These are phyloP conservation scores for Emericellopsis cladophorae DNA, from an alignment of 2,329 filamentous ascomycete genomes.

Conservation along the genomic window DNA sequence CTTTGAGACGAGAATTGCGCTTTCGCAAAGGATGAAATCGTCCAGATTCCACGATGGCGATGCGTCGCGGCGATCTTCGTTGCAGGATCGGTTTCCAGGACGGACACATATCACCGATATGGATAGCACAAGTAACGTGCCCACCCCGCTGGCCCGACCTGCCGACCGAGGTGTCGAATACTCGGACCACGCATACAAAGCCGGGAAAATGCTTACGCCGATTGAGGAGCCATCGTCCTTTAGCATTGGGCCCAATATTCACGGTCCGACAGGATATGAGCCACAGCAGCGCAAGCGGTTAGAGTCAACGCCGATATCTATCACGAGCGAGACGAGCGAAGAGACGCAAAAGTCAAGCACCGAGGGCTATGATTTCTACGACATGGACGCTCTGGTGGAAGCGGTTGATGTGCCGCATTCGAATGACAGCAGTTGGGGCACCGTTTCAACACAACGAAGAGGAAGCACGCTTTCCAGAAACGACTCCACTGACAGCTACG, in stretches of 20 bases:
- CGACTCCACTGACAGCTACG: slow-evolving; percentile 46
- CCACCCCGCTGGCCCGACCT: slow-evolving; percentile 46
- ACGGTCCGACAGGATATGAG: slow-evolving; percentile 17
- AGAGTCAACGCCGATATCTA: slow-evolving; percentile 37
- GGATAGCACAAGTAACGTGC: slow-evolving; percentile 49
- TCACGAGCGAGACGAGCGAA: slow-evolving; percentile 35
- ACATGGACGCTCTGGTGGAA: slow-evolving; percentile 36
- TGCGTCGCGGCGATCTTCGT: slow-evolving; percentile 22
- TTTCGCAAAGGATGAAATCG: slow-evolving; percentile 18
- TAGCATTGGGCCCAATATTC: slow-evolving; percentile 32
- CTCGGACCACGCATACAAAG: slow-evolving; percentile 12
- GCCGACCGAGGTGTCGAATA: slow-evolving; percentile 20
- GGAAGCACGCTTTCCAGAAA: slow-evolving; percentile 21
- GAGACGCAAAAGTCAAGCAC: slow-evolving; percentile 34
- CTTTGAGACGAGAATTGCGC: slow-evolving; percentile 31
- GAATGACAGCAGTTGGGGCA: slow-evolving; percentile 13
- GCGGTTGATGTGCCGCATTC: slow-evolving; percentile 38
- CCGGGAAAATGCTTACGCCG: slow-evolving; percentile 28
- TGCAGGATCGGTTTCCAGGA: slow-evolving; percentile 11
- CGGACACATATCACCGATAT: slow-evolving; percentile 39
- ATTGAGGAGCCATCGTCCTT: slow-evolving; percentile 38
- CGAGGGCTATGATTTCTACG: slow-evolving; percentile 56
- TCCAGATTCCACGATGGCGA: slow-evolving; percentile 17
- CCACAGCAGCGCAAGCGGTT: slow-evolving; percentile 27
- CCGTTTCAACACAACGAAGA: too few species aligned